Evolutionary conservation across 2,329 filamentous ascomycete genomes (phyloP), one percentile per base, ranked within the genome.

Genomic region (Pseudocercospora pini-densiflorae): DNA sequence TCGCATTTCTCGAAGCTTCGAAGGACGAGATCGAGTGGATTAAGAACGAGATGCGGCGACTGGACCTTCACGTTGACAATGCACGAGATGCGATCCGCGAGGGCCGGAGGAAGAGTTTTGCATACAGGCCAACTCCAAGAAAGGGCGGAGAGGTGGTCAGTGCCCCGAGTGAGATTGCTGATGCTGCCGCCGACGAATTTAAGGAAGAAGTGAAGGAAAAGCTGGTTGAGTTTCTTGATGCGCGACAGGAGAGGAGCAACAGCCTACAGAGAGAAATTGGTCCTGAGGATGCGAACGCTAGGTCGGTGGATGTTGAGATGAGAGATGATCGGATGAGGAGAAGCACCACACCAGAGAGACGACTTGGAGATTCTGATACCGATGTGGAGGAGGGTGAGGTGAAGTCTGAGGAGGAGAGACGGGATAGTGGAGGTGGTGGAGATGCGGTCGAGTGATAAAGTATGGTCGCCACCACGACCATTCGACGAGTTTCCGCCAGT

Each of bases 11-110:
- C 14, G 55, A 59, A 24, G 45, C 63, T 31, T 58, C 58, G 27
- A 60, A 57, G 33, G 65, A 64, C n/a, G 69, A 71, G 43, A 65
- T 71, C 40, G 45, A 59, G 10, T 71, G 67, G 66, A n/a, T 66
- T 14, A 49, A 29, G 16, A 58, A 69, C 31, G 69, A 71, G 51
- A 63, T 58, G 9, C 57, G 63, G 2, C 53, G 69, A 5, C 53
- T 71, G 27, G 65, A 69, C 19, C 14, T 64, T 12, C 69, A 71
- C 45, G 61, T 64, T 31, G 61, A 69, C 2, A 64, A 63, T 29
- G 69, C 69, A 7, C 23, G 33, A 16, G 59, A 63, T 27, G 29
- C 67, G 51, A 66, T 61, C n/a, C 19, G 14, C 4, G 33, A 43
- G 23, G 62, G 59, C 19, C 7, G 55, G 14, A 54, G 69, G 29